Evolutionary conservation across 805 yeast species (phyloP), one percentile per base, ranked within the genome.

Genomic region (Pichia exigua): DNA sequence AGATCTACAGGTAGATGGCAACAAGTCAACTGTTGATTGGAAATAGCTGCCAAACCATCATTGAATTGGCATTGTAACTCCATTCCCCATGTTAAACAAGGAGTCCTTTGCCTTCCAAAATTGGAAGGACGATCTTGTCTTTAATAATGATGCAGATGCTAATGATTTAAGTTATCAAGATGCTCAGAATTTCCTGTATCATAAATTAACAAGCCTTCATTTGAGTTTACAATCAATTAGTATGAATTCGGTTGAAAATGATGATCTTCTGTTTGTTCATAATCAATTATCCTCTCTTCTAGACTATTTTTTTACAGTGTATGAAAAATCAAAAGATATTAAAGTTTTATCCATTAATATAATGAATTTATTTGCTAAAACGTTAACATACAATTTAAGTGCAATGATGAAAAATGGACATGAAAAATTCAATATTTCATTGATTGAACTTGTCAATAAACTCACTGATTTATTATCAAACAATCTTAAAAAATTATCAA

Each of bases 361-460:
- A 21, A 52, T 61, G 47, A 60, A 59, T 47, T 51, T 64, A 28
- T 44, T 67, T 2, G 61, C 65, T 3, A 61, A 61, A 48, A 51
- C 55, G 7, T 58, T 64, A 27, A 43, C 61, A 13, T 32, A 50
- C 38, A 48, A 57, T 13, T 49, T 68, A n/a, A 53, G 62, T 12
- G 38, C 54, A 22, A 61, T 68, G 64, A 49, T 69, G 54, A 56
- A 54, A 38, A 59, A 55, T 18, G 69, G 66, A 1, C 65, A 69
- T 58, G 64, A 61, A 43, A 66, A 65, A 48, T 67, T 69, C 51
- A 64, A 59, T 45, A 61, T 64, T 45, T 59, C 50, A 18, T 51
- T 69, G 30, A 61, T 67, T 21, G 71, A 69, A 46, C 42, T 63
- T 17, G 58, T 62, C 8, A 65, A 52, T 41, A 61, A 55, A 40